Evolutionary conservation across 768 basidiomycete species (phyloP).

Genomic region (Filobasidium floriforme): DNA sequence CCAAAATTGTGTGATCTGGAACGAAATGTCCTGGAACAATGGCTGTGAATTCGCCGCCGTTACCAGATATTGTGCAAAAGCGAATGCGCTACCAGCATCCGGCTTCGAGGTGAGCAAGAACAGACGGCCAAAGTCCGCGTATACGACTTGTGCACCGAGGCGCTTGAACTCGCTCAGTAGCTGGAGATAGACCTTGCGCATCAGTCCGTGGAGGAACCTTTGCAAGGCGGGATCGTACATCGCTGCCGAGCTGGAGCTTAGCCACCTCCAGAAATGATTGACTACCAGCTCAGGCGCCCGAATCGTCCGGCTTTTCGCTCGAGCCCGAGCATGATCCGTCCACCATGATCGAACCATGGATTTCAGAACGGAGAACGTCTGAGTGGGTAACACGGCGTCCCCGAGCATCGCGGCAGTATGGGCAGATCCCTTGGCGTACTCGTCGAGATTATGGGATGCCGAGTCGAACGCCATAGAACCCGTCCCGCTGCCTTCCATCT

Average conservation of each 20-base stretch:
- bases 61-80: slow-evolving; percentile 90
- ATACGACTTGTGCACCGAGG: slow-evolving; percentile 83
- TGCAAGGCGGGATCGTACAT: slow-evolving; percentile 91
- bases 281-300: slow-evolving; percentile 51
- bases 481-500: slow-evolving; percentile 82
- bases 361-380: slow-evolving; percentile 77
- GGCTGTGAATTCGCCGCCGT: slow-evolving; percentile 90
- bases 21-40: slow-evolving; percentile 84
- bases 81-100: slow-evolving; percentile 77
- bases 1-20: slow-evolving; percentile 80
- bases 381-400: slow-evolving; percentile 77
- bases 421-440: slow-evolving; percentile 67
- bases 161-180: slow-evolving; percentile 92
- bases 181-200: slow-evolving; percentile 97
- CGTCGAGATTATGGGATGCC: slow-evolving; percentile 78
- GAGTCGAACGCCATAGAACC: slow-evolving; percentile 92
- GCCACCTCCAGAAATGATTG: slow-evolving; percentile 97
- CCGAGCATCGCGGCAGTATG: slow-evolving; percentile 70
- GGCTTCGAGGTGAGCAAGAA: slow-evolving; percentile 91
- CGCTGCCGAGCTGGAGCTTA: slow-evolving; percentile 71
- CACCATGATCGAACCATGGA: slow-evolving; percentile 85
- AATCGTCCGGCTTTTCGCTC: slow-evolving; percentile 58
- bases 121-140: slow-evolving; percentile 85
- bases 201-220: slow-evolving; percentile 84
- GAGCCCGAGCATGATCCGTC: slow-evolving; percentile 64